Percentiles rank a stretch among this genome's conserved stretches.
phyloP scores from a whole-genome alignment of 2,329 filamentous ascomycete genomes.

The Orbilia brochopaga region DNA sequence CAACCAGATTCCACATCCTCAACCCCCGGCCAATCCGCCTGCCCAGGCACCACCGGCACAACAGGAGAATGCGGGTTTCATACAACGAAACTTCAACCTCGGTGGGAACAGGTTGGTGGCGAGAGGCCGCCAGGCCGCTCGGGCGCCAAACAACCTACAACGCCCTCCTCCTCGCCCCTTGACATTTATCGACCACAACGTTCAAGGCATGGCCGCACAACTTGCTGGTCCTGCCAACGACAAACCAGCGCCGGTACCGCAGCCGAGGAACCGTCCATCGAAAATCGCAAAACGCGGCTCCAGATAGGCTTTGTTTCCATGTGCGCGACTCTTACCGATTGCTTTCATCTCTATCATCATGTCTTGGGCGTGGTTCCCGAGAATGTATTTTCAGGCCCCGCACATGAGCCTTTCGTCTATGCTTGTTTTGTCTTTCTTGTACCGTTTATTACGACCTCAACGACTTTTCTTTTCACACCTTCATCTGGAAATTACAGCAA shows the following conservation, averaged over 20 bases:
- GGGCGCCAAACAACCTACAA: neutral
- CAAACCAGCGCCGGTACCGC: conserved; percentile 17
- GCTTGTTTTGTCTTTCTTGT: no score
- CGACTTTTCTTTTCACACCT: no score
- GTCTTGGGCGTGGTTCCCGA: no score
- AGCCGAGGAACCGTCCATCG: conserved; percentile 13
- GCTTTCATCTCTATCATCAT: no score
- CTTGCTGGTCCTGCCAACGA: neutral
- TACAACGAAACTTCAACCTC: conserved; percentile 32
- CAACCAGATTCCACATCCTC: neutral
- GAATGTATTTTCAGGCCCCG: no score
- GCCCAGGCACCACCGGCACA: neutral
- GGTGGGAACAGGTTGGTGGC: conserved; percentile 26
- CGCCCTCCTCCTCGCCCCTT: neutral
- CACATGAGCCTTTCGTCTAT: neutral
- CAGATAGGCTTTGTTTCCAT: conserved; percentile 15
- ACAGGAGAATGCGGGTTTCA: conserved; percentile 17
- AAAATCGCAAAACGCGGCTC: conserved; percentile 40
- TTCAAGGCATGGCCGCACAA: neutral
- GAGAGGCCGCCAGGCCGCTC: conserved; percentile 13
- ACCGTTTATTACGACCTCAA: no score
- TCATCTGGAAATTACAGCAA: no score
- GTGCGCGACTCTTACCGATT: neutral
- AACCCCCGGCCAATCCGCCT: neutral
- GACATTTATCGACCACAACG: neutral